phyloP scores from a whole-genome alignment of 2,329 filamentous ascomycete species.

The Fusarium verticillioides region DNA sequence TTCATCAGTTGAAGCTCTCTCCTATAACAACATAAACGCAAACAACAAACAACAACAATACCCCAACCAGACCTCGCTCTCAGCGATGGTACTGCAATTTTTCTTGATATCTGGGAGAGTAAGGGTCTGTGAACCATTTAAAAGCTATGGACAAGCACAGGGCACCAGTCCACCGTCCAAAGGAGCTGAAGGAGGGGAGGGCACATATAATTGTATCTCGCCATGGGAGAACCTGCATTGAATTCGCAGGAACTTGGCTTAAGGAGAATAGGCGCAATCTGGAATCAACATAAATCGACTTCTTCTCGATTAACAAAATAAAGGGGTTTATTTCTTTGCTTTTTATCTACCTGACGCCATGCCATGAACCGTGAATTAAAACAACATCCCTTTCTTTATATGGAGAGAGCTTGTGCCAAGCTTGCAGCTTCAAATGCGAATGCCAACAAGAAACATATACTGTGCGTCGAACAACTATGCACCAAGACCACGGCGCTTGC shows the following conservation, averaged over 20 bases:
- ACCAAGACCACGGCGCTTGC: constrained; percentile 63
- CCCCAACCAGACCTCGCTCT: constrained; percentile 15
- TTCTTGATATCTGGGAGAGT: constrained; percentile 9
- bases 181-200: constrained; percentile 10
- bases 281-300: constrained; percentile 38
- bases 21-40: constrained; percentile 9
- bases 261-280: constrained; percentile 45
- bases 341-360: constrained; percentile 47
- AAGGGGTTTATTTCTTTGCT: constrained; percentile 36
- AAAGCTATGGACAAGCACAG: constrained; percentile 4
- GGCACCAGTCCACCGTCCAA: constrained; percentile 5
- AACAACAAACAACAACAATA: constrained; percentile 7
- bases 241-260: constrained; percentile 41
- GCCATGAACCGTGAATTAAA: constrained; percentile 33
- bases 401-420: constrained; percentile 7
- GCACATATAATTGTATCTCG: constrained; percentile 32
- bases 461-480: constrained; percentile 50
- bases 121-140: constrained; percentile 2
- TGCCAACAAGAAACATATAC: not conserved
- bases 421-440: not conserved
- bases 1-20: not conserved
- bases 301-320: constrained; percentile 29
- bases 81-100: not conserved
- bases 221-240: constrained; percentile 27
- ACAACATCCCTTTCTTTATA: constrained; percentile 15